Evolutionary conservation across 192 early-diverging fungal species (phyloP).

Genomic region (Geranomyces michiganensis): DNA sequence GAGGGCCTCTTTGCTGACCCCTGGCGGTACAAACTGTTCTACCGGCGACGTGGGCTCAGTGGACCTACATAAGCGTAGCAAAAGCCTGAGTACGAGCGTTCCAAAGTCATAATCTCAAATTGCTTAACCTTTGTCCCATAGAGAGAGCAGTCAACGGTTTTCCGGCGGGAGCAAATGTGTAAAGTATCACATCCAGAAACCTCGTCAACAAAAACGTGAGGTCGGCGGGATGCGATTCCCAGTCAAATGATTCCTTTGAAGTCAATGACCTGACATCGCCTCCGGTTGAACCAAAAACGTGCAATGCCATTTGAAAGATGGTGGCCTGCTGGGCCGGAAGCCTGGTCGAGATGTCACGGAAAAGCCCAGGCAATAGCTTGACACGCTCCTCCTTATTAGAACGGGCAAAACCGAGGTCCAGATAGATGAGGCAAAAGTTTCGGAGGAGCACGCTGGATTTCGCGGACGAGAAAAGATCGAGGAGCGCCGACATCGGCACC

Average conservation of each 20-base stretch:
- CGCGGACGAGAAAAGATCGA: slow-evolving; percentile 55
- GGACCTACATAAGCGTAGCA: background rate
- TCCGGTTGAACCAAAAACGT: slow-evolving; percentile 42
- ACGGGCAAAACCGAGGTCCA: slow-evolving; percentile 75
- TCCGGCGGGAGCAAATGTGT: slow-evolving; percentile 47
- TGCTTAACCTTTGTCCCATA: slow-evolving; percentile 3
- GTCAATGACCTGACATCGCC: background rate
- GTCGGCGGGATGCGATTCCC: slow-evolving; percentile 55
- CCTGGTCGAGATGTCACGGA: slow-evolving; percentile 62
- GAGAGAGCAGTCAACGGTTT: slow-evolving; percentile 17
- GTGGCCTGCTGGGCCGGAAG: slow-evolving; percentile 61
- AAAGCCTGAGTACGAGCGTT: too few relatives aligned
- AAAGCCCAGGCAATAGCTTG: slow-evolving; percentile 59
- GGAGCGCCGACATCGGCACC: slow-evolving; percentile 65
- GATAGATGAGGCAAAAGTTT: slow-evolving; percentile 82
- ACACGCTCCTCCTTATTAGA: slow-evolving; percentile 34
- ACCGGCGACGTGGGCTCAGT: background rate
- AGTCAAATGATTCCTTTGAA: slow-evolving; percentile 60
- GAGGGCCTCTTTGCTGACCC: slow-evolving; percentile 58
- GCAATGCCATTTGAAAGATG: slow-evolving; percentile 66
- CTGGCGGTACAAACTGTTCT: slow-evolving; percentile 49
- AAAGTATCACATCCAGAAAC: slow-evolving; percentile 70
- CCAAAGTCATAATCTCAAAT: too few relatives aligned
- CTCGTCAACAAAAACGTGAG: slow-evolving; percentile 55
- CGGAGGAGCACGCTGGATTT: slow-evolving; percentile 57